A percentile compares a stretch with the other conserved stretches of the same genome.
These are phyloP conservation scores for Dendrocalamus sinicus DNA, from an alignment of 176 grass and related monocot species.

Conservation along the genomic window DNA sequence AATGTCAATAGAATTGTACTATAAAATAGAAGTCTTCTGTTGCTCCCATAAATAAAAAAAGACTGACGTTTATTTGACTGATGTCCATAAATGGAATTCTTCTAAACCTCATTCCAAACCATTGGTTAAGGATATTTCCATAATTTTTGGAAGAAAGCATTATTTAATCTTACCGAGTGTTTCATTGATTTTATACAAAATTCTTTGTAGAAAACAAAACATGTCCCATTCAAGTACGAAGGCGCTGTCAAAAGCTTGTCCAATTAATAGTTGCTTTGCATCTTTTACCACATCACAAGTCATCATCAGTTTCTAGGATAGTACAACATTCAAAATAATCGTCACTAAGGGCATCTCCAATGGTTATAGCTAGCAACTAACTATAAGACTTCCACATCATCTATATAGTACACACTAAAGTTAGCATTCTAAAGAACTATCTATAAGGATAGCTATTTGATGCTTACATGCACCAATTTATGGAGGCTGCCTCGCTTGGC, in stretches of 20 bases:
- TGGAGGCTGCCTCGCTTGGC: too few relatives aligned
- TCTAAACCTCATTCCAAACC: not conserved
- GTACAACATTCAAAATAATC: not conserved
- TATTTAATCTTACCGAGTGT: not conserved
- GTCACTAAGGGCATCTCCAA: too few relatives aligned
- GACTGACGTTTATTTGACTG: not conserved
- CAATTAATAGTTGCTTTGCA: not conserved
- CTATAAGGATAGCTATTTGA: too few relatives aligned
- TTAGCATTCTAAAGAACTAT: too few relatives aligned
- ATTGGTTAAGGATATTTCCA: not conserved
- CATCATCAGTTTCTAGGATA: not conserved
- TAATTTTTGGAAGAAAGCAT: not conserved
- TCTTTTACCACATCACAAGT: not conserved
- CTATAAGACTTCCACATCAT: too few relatives aligned
- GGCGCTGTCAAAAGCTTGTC: not conserved
- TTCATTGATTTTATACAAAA: not conserved
- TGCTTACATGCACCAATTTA: too few relatives aligned
- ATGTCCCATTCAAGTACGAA: too few relatives aligned
- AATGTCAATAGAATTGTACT: not conserved
- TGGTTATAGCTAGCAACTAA: too few relatives aligned
- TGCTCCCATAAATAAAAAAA: not conserved
- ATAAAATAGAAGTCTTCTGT: not conserved
- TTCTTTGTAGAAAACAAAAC: not conserved
- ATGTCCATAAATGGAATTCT: not conserved
- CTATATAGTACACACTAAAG: too few relatives aligned